phyloP scores from a whole-genome alignment of 192 early-diverging fungal species.

The Backusella circina region DNA sequence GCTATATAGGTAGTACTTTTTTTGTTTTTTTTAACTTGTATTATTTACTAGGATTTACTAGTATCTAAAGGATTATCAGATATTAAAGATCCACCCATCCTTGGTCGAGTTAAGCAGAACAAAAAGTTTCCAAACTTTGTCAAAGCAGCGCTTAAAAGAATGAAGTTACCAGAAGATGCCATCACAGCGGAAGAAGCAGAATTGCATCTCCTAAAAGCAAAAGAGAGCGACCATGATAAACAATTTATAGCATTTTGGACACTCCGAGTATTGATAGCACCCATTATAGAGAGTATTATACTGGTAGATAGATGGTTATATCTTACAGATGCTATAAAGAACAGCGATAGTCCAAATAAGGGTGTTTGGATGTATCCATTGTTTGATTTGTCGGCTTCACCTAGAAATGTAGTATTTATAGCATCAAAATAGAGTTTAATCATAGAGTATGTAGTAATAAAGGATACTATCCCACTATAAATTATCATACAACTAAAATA shows the following conservation, averaged over 20 bases:
- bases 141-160: conserved; percentile 47
- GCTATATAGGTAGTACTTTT: too few relatives aligned
- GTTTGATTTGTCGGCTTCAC: conserved; percentile 58
- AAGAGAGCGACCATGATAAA: conserved; percentile 33
- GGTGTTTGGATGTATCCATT: conserved; percentile 52
- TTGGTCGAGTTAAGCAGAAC: conserved; percentile 8
- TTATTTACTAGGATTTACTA: neutral
- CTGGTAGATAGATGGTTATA: conserved; percentile 73
- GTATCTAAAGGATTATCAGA: neutral
- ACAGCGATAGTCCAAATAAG: neutral
- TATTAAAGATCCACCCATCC: neutral
- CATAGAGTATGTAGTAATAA: too few relatives aligned
- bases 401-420: conserved; percentile 64
- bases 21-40: neutral
- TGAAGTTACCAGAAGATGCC: conserved; percentile 23
- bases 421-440: conserved; percentile 32
- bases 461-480: too few relatives aligned
- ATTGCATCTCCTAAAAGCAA: conserved; percentile 37
- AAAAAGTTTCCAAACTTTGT: conserved; percentile 3
- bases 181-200: conserved; percentile 40
- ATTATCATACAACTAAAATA: too few relatives aligned
- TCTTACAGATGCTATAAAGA: conserved; percentile 48
- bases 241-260: conserved; percentile 83
- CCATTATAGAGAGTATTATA: conserved; percentile 74
- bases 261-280: conserved; percentile 68